Evolutionary conservation across 805 yeast species (phyloP), one percentile per base, ranked within the genome.

Genomic region (Grigorovia humatica): DNA sequence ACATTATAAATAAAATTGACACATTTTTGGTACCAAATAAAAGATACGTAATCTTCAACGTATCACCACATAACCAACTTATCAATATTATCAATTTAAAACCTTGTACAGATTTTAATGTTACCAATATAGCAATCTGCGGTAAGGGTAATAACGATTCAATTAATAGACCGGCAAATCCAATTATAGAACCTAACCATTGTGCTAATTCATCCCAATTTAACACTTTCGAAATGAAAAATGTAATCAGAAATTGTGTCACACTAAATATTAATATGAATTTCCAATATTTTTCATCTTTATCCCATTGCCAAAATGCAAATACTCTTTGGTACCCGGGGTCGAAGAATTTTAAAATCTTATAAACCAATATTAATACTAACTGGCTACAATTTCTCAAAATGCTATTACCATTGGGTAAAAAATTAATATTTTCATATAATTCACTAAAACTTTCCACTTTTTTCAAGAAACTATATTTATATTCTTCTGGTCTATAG

Each of bases 41-140:
- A 50, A 87, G 70, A 61, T 86, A 87, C 49, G 82, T 72, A 23
- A 88, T 78, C 64, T 90, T 90, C 42, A 88, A 77, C 43, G 83
- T 71, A 68, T 89, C 97, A 52, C 96, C 96, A 54, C 91, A 83
- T 4, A 89, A 71, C 97, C 97, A 89, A 60, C 90, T 83, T 18
- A 88, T 68, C 41, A 89, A 65, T 38, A 89, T 70, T 29, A 91
- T 79, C 48, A 82, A 72, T 60, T 88, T 83, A 70, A 89, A 89
- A 54, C 93, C 91, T 56, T 83, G 83, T 8, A 85, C 80, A 0
- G 88, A 78, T 58, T 80, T 80, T 29, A 83, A 59, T 52, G 88
- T 75, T 61, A 80, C 76, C 47, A 86, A 73, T 54, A 86, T 69
- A n/a, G 87, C 70, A 47, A 86, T 81, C 70, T 87, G 88, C 15